A percentile compares a stretch with the other conserved stretches of the same genome.
Conservation (phyloP, 495 filamentous ascomycete genomes). For the Penicillium macrosclerotiorum region DNA sequence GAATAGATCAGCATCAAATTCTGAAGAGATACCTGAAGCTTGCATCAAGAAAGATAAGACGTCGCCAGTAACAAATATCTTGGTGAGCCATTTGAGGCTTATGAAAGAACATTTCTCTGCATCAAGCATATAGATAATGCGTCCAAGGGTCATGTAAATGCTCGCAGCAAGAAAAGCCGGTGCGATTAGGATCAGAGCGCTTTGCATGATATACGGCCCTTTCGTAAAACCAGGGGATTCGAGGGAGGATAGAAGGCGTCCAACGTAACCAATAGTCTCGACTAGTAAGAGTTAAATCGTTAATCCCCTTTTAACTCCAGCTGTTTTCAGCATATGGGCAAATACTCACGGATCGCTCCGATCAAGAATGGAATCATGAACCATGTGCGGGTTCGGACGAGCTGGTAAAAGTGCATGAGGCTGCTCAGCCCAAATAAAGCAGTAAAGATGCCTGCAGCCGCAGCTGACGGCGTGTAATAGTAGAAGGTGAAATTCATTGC, state of each 20-base stretch:
- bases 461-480: constrained; percentile 49
- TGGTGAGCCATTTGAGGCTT: constrained; percentile 44
- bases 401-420: constrained; percentile 42
- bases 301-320: not conserved
- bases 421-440: constrained; percentile 47
- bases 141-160: constrained; percentile 56
- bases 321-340: not conserved
- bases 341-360: constrained; percentile 49
- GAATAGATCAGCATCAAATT: not conserved
- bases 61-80: constrained; percentile 37
- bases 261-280: constrained; percentile 42
- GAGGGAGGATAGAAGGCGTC: constrained; percentile 31
- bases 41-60: constrained; percentile 46
- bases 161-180: constrained; percentile 54
- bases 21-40: constrained; percentile 22
- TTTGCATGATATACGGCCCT: constrained; percentile 50
- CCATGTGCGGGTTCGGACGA: constrained; percentile 44
- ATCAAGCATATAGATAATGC: constrained; percentile 45
- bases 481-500: constrained; percentile 26
- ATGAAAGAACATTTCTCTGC: constrained; percentile 42
- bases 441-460: constrained; percentile 50
- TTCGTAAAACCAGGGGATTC: constrained; percentile 27
- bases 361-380: constrained; percentile 57
- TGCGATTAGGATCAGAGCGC: constrained; percentile 49
- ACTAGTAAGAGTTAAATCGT: constrained; percentile 15